These are phyloP conservation scores for Secale cereale DNA, from an alignment of 176 grass and related monocot genomes.

Conservation along the genomic window DNA sequence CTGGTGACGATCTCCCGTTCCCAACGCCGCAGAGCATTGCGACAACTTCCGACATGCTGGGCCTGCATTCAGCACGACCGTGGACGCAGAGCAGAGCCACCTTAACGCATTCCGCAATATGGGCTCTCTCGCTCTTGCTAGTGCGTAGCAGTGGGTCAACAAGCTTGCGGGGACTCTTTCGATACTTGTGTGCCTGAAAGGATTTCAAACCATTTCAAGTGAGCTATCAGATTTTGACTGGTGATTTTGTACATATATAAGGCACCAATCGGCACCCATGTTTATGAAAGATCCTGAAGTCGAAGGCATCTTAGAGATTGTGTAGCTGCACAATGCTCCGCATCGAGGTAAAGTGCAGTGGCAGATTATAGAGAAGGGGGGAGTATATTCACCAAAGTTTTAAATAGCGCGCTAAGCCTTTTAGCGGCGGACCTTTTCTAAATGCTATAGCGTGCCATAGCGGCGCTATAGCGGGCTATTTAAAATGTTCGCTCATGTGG, in stretches of 20 bases:
- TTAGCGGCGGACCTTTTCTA: too few species aligned
- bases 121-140: not conserved
- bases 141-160: slow-evolving; percentile 1
- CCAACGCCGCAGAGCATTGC: not conserved
- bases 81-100: slow-evolving; percentile 1
- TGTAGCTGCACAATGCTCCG: not conserved
- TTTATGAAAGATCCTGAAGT: not conserved
- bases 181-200: slow-evolving; percentile 5
- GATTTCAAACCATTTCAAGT: not conserved
- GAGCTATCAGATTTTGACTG: not conserved
- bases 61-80: not conserved
- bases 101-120: slow-evolving; percentile 12
- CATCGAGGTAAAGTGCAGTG: not conserved
- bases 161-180: not conserved
- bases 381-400: not conserved
- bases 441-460: too few species aligned
- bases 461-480: too few species aligned
- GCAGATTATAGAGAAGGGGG: not conserved
- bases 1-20: not conserved
- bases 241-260: not conserved
- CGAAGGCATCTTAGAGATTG: not conserved
- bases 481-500: too few species aligned
- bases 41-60: slow-evolving; percentile 31
- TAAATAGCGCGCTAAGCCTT: too few species aligned
- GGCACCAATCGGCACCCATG: too few species aligned